phyloP scores from a whole-genome alignment of 345 rosid species.

The Gossypium anomalum region DNA sequence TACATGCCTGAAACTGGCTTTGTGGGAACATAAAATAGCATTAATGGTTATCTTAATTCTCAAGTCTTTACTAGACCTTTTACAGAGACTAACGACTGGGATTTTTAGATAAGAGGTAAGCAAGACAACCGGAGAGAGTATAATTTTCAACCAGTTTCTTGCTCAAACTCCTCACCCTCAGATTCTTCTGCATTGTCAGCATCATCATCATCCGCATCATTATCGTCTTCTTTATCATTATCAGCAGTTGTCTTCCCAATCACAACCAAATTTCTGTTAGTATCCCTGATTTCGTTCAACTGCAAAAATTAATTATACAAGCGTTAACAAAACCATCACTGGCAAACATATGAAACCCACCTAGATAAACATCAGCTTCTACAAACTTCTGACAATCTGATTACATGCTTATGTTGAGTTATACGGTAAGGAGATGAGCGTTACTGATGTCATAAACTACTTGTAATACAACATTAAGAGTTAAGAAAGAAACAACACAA shows the following conservation, averaged over 20 bases:
- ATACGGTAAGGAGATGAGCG: neutral
- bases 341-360: neutral
- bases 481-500: neutral
- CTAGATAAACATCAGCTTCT: constrained; percentile 2
- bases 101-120: neutral
- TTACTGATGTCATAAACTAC: neutral
- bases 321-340: neutral
- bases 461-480: neutral
- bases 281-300: constrained; percentile 77
- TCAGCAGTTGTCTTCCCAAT: constrained; percentile 64
- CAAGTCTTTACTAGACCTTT: neutral
- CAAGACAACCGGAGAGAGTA: neutral
- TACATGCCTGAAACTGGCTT: neutral
- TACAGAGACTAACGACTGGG: neutral
- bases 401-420: neutral
- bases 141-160: constrained; percentile 67
- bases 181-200: constrained; percentile 89
- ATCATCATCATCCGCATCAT: constrained; percentile 82
- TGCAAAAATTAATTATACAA: constrained; percentile 29
- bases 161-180: constrained; percentile 92
- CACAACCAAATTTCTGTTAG: constrained; percentile 48
- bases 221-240: constrained; percentile 80
- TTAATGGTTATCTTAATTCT: neutral
- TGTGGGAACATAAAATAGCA: neutral
- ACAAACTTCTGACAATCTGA: neutral